A percentile compares a stretch with the other conserved stretches of the same genome.
Conservation (phyloP, 2,329 filamentous ascomycete species). For the Ceratocystis alfenasii region DNA sequence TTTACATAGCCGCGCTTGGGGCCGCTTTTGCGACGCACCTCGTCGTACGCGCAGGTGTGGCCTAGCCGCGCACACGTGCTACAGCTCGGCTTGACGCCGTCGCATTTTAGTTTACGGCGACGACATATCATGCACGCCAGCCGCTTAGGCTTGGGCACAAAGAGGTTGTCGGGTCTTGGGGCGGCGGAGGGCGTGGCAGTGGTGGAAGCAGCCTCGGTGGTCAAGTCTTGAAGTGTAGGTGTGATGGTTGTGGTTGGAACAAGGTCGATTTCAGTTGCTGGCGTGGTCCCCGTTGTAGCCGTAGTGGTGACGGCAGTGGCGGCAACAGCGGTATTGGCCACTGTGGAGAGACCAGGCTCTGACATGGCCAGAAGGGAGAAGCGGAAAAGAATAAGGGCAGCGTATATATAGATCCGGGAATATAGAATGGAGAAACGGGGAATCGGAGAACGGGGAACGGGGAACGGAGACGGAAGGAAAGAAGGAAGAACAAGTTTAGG, state of each 20-base stretch:
- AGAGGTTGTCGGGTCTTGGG: slow-evolving; percentile 40
- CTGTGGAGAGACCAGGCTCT: background rate
- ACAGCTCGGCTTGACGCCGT: slow-evolving; percentile 72
- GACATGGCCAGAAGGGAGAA: background rate
- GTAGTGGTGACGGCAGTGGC: background rate
- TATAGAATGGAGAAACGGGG: background rate
- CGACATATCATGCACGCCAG: slow-evolving; percentile 91
- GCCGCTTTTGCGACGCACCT: slow-evolving; percentile 85
- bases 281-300: background rate
- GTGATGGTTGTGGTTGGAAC: slow-evolving; percentile 27
- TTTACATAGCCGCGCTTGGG: slow-evolving; percentile 93
- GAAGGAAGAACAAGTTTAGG: no score
- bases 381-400: no score
- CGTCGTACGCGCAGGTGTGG: slow-evolving; percentile 81
- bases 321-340: background rate
- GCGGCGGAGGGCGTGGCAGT: slow-evolving; percentile 31
- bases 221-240: slow-evolving; percentile 25
- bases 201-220: slow-evolving; percentile 27
- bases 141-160: slow-evolving; percentile 70
- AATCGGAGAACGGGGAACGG: background rate
- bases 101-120: slow-evolving; percentile 83
- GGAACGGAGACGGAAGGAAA: no score
- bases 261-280: background rate
- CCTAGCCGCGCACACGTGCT: slow-evolving; percentile 78
- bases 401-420: background rate